Base-by-base conservation (phyloP, 2,329 filamentous ascomycete species). In the Sporothrix globosa region DNA sequence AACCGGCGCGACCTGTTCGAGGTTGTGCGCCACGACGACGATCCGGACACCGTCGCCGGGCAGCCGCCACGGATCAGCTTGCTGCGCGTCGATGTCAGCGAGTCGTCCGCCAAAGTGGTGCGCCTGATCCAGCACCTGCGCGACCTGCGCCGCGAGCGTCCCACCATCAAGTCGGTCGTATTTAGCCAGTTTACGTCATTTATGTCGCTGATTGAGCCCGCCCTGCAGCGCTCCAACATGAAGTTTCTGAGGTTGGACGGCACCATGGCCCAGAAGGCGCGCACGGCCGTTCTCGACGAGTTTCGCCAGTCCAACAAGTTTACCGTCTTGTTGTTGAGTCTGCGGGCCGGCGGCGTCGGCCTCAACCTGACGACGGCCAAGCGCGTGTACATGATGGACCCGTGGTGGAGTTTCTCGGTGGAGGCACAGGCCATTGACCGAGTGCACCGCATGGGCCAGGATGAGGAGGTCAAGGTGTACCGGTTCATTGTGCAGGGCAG, bases 111-210 rank as follows among this genome's bases (percentile, higher is more conserved):
- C 61, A 99, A 99, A 79, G 91, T 98, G 14, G 88, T 91, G 58
- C 87, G 92, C 0, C 85, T 99, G 5, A 86, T 97, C 73, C 86
- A 83, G 4, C 89, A 96, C 71, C 86, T 99, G 5, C 90, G 91
- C 54, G 82, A 83, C 1, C 81, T 96, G 9, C 88, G 91, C 11
- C 86, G 83, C 70, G 84, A 88, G 66, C 83, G 91, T n/a, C 87
- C 90, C 0, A 83, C 80, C 5, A 91, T 90, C 65, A 98, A 97
- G 80, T 93, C 92, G 0, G 94, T 98, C 27, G 90, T 99, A 44
- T 99, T 99, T 81, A 96, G 92, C 70, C 96, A 99, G 80, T 99
- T 99, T 79, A 99, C 96, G 0, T 96, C 94, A 0, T 99, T 98
- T 79, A 87, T 99, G 75, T 90, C 93, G 73, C 88, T 99, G 14